These are phyloP conservation scores for Pseudoneurospora amorphoporcata DNA, from an alignment of 495 filamentous ascomycete genomes.

Conservation along the genomic window DNA sequence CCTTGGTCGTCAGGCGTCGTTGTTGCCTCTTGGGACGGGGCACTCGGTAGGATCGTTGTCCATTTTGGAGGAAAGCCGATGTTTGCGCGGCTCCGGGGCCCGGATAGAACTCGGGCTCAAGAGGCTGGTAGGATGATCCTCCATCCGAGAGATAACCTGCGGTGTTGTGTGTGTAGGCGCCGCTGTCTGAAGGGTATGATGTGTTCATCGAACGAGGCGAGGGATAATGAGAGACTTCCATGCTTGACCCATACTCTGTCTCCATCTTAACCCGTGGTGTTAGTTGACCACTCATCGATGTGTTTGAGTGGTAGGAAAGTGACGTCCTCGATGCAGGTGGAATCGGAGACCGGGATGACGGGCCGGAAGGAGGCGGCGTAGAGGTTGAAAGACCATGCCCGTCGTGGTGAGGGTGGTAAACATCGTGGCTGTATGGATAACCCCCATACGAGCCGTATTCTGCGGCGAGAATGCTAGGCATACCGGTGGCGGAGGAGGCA, in stretches of 20 bases:
- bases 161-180: slow-evolving; percentile 28
- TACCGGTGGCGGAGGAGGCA: slow-evolving; percentile 27
- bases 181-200: slow-evolving; percentile 26
- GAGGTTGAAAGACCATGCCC: slow-evolving; percentile 33
- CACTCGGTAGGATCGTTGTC: slow-evolving; percentile 26
- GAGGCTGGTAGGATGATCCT: slow-evolving; percentile 31
- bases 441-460: slow-evolving; percentile 44
- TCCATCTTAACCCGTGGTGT: slow-evolving; percentile 45
- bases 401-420: slow-evolving; percentile 34
- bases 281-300: slow-evolving; percentile 24
- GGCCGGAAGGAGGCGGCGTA: slow-evolving; percentile 30
- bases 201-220: slow-evolving; percentile 36
- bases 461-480: slow-evolving; percentile 39
- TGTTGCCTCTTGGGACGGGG: slow-evolving; percentile 33
- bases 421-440: slow-evolving; percentile 39
- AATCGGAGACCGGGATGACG: slow-evolving; percentile 34
- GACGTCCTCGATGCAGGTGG: slow-evolving; percentile 20
- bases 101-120: slow-evolving; percentile 33
- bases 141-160: slow-evolving; percentile 40
- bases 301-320: slow-evolving; percentile 26
- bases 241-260: slow-evolving; percentile 29
- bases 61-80: slow-evolving; percentile 20
- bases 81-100: slow-evolving; percentile 15
- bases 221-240: slow-evolving; percentile 37
- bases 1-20: slow-evolving; percentile 55